Base-by-base conservation (phyloP, 176 grass and related monocot genomes). In the Carex scoparia region DNA sequence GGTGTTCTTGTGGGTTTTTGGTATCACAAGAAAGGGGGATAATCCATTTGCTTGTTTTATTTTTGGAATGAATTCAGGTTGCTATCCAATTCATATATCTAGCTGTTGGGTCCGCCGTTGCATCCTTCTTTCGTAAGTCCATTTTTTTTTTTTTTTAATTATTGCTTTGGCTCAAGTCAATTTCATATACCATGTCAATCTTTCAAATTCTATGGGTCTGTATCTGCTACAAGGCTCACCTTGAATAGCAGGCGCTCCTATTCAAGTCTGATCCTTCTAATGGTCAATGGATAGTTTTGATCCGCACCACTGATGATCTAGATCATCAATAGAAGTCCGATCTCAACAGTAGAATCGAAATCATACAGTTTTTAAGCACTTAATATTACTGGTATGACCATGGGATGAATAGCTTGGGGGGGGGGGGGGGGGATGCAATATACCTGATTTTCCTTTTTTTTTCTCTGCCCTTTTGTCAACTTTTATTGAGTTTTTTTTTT, bases 111-210 rank as follows among this genome's bases (percentile, higher is more conserved):
- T 86, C 97, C 62, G 93, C 90, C 61, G 65, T 99, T 69, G 91
- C 91, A 8, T 99, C 97, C 6, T 99, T 96, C 85, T 92, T 95
- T 67, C 93, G 96, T 98, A 86, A 93, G 95, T 90, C 18, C 7
- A 51, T 18, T 11, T 57, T 87, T 87, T 53, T 37, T 46, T 68
- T 85, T 54, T 37, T 48, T 69, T 7, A 83, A 69, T 69, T 79
- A 79, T 79, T 79, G 37, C 66, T 63, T 63, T 40, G 46, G 31
- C 58, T 63, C 79, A 64, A 81, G 12, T 61, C 49, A 59, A 38
- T 81, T 81, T 81, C 33, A 69, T 6, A 15, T 69, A 69, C 66
- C 35, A 40, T 69, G 66, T 69, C 66, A 76, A 55, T 55, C 5
- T 55, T 54, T 53, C 23, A 76, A 76, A 30, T 55, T 76, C 40